Evolutionary conservation across 495 filamentous ascomycete species (phyloP).

Genomic region (Viridothelium virens): DNA sequence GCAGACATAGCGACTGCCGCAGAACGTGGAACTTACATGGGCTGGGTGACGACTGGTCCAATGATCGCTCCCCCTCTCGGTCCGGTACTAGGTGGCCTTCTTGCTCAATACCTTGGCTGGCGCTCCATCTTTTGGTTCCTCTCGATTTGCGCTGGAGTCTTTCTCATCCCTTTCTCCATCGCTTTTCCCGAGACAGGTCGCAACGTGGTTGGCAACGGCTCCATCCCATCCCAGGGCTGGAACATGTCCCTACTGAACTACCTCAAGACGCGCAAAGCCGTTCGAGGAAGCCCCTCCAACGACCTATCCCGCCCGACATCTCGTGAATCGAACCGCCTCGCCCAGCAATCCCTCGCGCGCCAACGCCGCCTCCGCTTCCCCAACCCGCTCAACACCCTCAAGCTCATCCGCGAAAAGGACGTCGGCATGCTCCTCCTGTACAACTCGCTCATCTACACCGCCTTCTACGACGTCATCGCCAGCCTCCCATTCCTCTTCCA

Average conservation of each 20-base stretch:
- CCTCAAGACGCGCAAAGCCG: constrained; percentile 26
- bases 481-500: constrained; percentile 54
- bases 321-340: constrained; percentile 17
- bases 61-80: constrained; percentile 31
- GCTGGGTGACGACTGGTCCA: constrained; percentile 29
- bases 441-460: constrained; percentile 49
- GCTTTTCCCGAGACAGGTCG: constrained; percentile 28
- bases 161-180: constrained; percentile 32
- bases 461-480: constrained; percentile 50
- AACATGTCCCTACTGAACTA: constrained; percentile 37
- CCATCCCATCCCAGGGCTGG: constrained; percentile 38
- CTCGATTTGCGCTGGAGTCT: constrained; percentile 28
- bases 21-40: constrained; percentile 37
- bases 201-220: constrained; percentile 34
- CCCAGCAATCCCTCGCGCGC: constrained; percentile 29
- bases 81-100: constrained; percentile 30
- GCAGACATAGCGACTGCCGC: constrained; percentile 34
- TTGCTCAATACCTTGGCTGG: constrained; percentile 32
- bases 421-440: constrained; percentile 50
- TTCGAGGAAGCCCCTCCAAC: constrained; percentile 19
- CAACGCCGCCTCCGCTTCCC: constrained; percentile 53
- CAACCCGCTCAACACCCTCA: constrained; percentile 61
- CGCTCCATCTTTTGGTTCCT: constrained; percentile 34
- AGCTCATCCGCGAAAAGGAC: constrained; percentile 60
- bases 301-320: constrained; percentile 24